These are phyloP conservation scores for Trichoderma sp. DNA, from an alignment of 2,329 filamentous ascomycete genomes.

Conservation along the genomic window DNA sequence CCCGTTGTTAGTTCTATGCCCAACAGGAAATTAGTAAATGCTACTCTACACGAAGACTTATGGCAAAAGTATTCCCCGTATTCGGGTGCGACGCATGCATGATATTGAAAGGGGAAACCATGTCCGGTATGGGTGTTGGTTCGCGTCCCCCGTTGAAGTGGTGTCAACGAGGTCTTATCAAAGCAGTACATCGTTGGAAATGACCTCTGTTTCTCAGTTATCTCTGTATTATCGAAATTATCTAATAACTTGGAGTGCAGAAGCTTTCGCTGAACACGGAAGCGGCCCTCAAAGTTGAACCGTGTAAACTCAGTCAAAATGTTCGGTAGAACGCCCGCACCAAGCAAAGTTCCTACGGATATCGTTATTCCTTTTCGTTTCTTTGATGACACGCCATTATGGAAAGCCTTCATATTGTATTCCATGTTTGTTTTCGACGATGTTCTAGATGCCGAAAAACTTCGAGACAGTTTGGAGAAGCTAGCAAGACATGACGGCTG, in stretches of 20 bases:
- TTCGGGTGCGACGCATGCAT: background rate
- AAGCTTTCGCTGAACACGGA: background rate
- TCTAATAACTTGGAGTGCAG: background rate
- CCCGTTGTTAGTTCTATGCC: background rate
- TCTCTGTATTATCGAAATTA: background rate
- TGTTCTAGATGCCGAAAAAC: background rate
- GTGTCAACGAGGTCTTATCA: background rate
- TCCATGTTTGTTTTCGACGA: background rate
- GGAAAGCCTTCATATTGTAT: background rate
- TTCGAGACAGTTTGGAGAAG: background rate
- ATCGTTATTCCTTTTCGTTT: background rate
- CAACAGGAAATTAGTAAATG: background rate
- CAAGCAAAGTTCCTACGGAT: background rate
- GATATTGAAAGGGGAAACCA: background rate
- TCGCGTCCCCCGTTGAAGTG: background rate
- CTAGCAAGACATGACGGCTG: background rate
- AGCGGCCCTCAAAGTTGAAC: background rate
- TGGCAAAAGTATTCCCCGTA: background rate
- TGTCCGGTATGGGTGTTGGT: background rate
- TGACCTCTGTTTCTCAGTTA: background rate
- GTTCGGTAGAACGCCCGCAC: background rate
- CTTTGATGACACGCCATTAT: background rate
- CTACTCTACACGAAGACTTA: background rate
- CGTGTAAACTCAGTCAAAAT: background rate
- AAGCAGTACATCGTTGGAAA: background rate